Percentiles rank a stretch among this genome's conserved stretches.
Evolutionary conservation across 805 yeast species (phyloP).

Genomic region (Yamadazyma nakazawae): DNA sequence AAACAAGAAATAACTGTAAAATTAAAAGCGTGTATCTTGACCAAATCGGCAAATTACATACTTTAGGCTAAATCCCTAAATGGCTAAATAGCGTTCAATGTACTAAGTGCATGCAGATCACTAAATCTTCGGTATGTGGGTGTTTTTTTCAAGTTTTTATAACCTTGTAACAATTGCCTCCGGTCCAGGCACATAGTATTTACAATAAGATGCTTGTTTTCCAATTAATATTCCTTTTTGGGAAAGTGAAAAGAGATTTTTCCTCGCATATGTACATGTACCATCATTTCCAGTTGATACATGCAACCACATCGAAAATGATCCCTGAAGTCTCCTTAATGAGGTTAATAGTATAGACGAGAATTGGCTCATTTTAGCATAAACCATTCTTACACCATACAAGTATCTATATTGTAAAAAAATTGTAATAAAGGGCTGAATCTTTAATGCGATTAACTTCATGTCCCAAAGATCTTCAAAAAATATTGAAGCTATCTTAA

Average conservation of each 20-base stretch:
- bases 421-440: too few relatives aligned
- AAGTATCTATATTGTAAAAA: too few relatives aligned
- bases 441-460: too few relatives aligned
- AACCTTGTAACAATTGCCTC: too few relatives aligned
- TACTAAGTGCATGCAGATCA: neutral
- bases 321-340: neutral
- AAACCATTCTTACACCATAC: too few relatives aligned
- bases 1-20: neutral
- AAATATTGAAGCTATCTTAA: too few relatives aligned
- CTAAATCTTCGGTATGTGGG: neutral
- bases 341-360: too few relatives aligned
- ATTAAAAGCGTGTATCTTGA: slow-evolving; percentile 1
- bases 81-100: neutral
- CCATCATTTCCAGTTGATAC: neutral
- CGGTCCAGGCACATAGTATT: neutral
- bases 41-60: neutral
- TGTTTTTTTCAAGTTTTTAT: too few relatives aligned
- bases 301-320: neutral
- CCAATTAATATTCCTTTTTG: neutral
- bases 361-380: too few relatives aligned
- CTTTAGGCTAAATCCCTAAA: slow-evolving; percentile 5
- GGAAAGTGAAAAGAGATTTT: neutral
- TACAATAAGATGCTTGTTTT: too few relatives aligned
- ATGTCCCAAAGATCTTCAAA: too few relatives aligned
- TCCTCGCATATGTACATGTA: neutral